Evolutionary conservation across 805 yeast species (phyloP).

Genomic region (Kuraishia piskuri): DNA sequence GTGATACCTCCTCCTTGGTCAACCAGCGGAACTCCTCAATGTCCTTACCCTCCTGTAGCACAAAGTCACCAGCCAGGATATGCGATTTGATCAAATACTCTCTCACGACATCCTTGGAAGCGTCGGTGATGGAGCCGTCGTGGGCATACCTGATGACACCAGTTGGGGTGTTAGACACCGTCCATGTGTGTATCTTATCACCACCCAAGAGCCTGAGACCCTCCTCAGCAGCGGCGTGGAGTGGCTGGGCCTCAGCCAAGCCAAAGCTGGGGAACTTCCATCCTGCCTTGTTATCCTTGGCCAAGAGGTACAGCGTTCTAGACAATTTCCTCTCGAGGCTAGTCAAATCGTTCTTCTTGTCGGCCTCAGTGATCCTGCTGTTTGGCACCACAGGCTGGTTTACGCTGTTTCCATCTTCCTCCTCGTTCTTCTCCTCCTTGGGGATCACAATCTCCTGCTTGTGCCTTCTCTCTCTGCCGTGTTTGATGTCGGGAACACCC

Average conservation of each 20-base stretch:
- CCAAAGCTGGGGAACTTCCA: conserved; percentile 84
- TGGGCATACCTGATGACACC: conserved; percentile 44
- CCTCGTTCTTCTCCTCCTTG: conserved; percentile 30
- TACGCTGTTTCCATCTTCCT: conserved; percentile 36
- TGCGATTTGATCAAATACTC: conserved; percentile 83
- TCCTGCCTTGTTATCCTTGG: conserved; percentile 31
- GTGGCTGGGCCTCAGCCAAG: conserved; percentile 36
- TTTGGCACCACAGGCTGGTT: conserved; percentile 62
- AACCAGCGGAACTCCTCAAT: conserved; percentile 68
- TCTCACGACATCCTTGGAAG: conserved; percentile 21
- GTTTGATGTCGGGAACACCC: conserved; percentile 81
- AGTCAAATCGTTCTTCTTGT: conserved; percentile 45
- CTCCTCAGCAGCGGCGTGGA: conserved; percentile 66
- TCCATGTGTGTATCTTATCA: conserved; percentile 70
- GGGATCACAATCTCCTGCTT: conserved; percentile 79
- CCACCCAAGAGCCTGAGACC: conserved; percentile 74
- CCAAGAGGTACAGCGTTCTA: conserved; percentile 70
- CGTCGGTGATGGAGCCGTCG: conserved; percentile 14
- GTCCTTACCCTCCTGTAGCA: conserved; percentile 28
- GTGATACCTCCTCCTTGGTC: conserved; percentile 65
- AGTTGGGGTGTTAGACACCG: conserved; percentile 86
- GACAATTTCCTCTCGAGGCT: conserved; percentile 76
- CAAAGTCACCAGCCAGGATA: conserved; percentile 76
- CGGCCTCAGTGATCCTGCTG: conserved; percentile 73
- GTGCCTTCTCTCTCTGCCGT: conserved; percentile 79